Base-by-base conservation (phyloP, 2,329 filamentous ascomycete species). In the Anthostomella pinea region DNA sequence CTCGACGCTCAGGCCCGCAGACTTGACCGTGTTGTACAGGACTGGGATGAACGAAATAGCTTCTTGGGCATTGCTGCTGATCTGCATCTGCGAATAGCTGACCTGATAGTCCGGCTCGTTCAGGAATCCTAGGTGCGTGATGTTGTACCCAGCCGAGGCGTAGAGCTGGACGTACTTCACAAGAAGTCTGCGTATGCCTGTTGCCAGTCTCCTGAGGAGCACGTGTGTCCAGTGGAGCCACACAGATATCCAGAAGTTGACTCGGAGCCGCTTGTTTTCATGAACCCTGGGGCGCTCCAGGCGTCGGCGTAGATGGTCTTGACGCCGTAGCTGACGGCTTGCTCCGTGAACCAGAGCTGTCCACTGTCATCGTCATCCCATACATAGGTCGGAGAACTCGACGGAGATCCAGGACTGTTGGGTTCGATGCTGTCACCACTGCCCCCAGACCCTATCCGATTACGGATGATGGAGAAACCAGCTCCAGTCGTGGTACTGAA, bases 331-430 rank as follows among this genome's bases (percentile, higher is more conserved):
- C 46, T 46, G 28, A 61, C 52, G 2, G 72, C 73, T 50, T 72
- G 60, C 52, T 76, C 60, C n/a, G 66, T 66, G 26, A 78, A 59
- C 54, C 63, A 75, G 6, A 77, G 51, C 57, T 77, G 73, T 3
- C 70, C 69, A 10, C 54, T 51, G 39, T 74, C 67, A 37, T 71
- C 64, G 7, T 55, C 56, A 42, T 72, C 66, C 60, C 67, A 72
- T 4, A 56, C 49, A 38, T 73, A 75, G 7, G 57, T 53, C 1
- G 69, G 67, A 10, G 55, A 56, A 2, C 58, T 61, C 4, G 41
- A 57, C 1, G 69, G 64, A 3, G 57, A 58, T 2, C 69, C 68
- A 2, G 69, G 68, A 35, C 56, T 66, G 23, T 50, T 65, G 2
- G 69, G 69, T 25, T 67, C 54, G 39, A 74, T 68, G 31, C 56